Percentiles rank a stretch among this genome's conserved stretches.
Conservation (phyloP, 2,329 filamentous ascomycete genomes). For the Curvularia spicifera region DNA sequence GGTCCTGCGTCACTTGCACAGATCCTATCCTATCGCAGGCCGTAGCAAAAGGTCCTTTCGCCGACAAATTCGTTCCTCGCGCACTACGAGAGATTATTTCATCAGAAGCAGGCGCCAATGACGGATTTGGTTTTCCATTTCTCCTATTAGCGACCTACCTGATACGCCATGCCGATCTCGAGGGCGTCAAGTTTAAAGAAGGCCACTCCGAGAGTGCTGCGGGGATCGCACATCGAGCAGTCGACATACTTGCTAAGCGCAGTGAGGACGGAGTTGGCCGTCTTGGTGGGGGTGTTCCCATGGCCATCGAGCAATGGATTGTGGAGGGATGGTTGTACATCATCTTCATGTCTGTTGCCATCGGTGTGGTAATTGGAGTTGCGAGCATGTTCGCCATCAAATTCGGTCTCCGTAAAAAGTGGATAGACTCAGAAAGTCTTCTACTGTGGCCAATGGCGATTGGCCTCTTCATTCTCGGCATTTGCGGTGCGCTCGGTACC, state of each 20-base stretch:
- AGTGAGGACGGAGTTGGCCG: conserved; percentile 56
- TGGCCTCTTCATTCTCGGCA: conserved; percentile 62
- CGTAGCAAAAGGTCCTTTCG: conserved; percentile 67
- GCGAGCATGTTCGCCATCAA: conserved; percentile 57
- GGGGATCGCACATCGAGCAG: conserved; percentile 5
- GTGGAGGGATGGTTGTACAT: conserved; percentile 67
- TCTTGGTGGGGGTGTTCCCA: conserved; percentile 59
- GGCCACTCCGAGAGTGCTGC: conserved; percentile 6
- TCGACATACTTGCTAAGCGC: conserved; percentile 18
- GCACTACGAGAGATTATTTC: conserved; percentile 67
- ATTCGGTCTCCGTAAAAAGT: conserved; percentile 50
- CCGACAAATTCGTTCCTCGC: conserved; percentile 66
- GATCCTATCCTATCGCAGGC: conserved; percentile 69
- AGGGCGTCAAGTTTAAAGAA: conserved; percentile 36
- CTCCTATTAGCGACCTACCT: conserved; percentile 63
- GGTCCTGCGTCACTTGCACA: conserved; percentile 66
- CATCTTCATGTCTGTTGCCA: conserved; percentile 60
- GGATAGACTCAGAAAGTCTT: conserved; percentile 59
- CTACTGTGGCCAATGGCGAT: conserved; percentile 60
- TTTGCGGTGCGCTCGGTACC: conserved; percentile 61
- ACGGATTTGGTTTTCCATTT: conserved; percentile 68
- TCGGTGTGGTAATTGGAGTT: conserved; percentile 61
- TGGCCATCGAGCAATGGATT: conserved; percentile 63
- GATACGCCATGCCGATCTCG: conserved; percentile 59
- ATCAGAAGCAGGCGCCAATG: conserved; percentile 66